phyloP scores from a whole-genome alignment of 441 rosid species.

The Mallotus japonicus region DNA sequence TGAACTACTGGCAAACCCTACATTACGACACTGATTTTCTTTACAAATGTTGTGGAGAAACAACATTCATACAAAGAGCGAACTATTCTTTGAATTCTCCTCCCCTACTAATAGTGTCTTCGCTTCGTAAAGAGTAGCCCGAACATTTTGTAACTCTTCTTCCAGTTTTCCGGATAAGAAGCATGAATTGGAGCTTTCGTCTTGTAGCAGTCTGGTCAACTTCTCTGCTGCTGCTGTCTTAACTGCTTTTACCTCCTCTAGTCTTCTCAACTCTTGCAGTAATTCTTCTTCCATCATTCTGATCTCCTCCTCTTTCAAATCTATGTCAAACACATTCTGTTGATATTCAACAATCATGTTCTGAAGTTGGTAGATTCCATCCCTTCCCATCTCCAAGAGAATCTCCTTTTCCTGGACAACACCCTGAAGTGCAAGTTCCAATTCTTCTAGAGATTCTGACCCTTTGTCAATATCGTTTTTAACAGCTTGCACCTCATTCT shows the following conservation, averaged over 20 bases:
- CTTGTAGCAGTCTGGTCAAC: conserved; percentile 34
- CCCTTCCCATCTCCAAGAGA: conserved; percentile 48
- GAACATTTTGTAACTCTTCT: conserved; percentile 35
- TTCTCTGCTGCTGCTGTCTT: conserved; percentile 34
- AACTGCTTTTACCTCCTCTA: conserved; percentile 34
- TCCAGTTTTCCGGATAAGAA: conserved; percentile 39
- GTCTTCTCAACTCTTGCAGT: conserved; percentile 23
- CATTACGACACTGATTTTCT: no score
- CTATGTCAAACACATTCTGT: conserved; percentile 49
- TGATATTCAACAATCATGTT: conserved; percentile 54
- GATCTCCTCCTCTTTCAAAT: conserved; percentile 54
- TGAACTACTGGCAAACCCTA: no score
- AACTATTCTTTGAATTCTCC: neutral
- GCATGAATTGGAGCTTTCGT: conserved; percentile 16
- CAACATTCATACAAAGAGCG: no score
- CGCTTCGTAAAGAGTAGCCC: conserved; percentile 41
- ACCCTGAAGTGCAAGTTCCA: conserved; percentile 43
- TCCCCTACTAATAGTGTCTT: conserved; percentile 28
- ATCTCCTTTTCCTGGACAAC: conserved; percentile 53
- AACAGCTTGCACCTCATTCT: conserved; percentile 40
- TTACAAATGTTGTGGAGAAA: no score
- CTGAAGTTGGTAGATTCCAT: conserved; percentile 51
- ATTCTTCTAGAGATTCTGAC: conserved; percentile 40
- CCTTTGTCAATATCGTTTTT: conserved; percentile 47
- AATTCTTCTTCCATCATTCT: conserved; percentile 47